phyloP scores from a whole-genome alignment of 768 basidiomycete genomes.

The Leccinum sublutescens region DNA sequence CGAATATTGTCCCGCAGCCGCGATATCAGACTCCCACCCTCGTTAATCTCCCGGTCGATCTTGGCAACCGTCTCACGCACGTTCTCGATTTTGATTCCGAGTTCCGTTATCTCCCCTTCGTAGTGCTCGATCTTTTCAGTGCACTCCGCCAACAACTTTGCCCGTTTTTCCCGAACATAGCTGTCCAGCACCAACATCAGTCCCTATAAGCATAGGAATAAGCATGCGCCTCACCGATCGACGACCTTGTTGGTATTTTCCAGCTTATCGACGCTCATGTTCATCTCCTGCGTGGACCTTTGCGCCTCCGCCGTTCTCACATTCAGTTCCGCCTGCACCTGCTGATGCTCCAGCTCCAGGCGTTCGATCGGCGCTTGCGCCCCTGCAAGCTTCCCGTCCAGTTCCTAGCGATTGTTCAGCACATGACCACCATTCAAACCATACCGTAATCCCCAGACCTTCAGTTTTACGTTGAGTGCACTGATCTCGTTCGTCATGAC shows the following conservation, averaged over 20 bases:
- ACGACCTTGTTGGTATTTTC: conserved; percentile 57
- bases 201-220: neutral
- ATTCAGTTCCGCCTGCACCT: conserved; percentile 49
- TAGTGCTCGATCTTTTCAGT: conserved; percentile 50
- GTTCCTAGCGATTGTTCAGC: conserved; percentile 44
- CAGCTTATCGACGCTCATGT: conserved; percentile 61
- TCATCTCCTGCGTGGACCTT: conserved; percentile 58
- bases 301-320: conserved; percentile 53
- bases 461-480: conserved; percentile 43
- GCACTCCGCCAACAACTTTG: conserved; percentile 57
- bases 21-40: conserved; percentile 64
- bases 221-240: conserved; percentile 48
- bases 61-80: conserved; percentile 46
- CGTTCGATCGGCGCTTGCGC: conserved; percentile 64
- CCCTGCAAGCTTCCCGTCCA: conserved; percentile 58
- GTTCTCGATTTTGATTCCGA: conserved; percentile 39
- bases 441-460: conserved; percentile 37
- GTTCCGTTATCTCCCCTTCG: conserved; percentile 44
- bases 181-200: conserved; percentile 37
- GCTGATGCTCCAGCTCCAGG: conserved; percentile 55
- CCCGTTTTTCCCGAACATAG: conserved; percentile 70
- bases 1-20: conserved; percentile 84
- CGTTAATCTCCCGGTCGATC: conserved; percentile 78
- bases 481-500: conserved; percentile 58
- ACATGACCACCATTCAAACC: no score